These are phyloP conservation scores for Russula sp. DNA, from an alignment of 768 basidiomycete species.

Conservation along the genomic window DNA sequence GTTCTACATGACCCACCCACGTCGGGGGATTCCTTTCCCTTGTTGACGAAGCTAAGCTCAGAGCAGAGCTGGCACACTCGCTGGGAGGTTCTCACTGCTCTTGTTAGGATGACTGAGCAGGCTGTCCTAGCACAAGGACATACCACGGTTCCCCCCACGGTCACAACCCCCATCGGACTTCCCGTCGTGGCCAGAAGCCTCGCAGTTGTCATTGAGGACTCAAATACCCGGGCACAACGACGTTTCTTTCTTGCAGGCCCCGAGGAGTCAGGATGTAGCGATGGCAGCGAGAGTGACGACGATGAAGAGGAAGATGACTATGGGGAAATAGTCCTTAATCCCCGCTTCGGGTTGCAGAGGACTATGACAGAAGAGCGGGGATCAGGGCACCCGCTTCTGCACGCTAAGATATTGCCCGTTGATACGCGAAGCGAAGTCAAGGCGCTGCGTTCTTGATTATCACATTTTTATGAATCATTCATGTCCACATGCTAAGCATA, in stretches of 20 bases:
- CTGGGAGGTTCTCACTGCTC: slow-evolving; percentile 21
- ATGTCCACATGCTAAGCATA: slow-evolving; percentile 9
- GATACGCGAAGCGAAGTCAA: slow-evolving; percentile 1
- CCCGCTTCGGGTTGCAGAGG: slow-evolving; percentile 12
- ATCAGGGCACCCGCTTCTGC: not conserved
- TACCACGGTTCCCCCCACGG: not conserved
- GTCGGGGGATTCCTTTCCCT: not conserved
- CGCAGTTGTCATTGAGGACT: not conserved
- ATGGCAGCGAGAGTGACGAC: slow-evolving; percentile 9
- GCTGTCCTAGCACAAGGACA: not conserved
- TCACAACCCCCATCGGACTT: slow-evolving; percentile 15
- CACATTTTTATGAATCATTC: not conserved
- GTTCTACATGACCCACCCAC: not conserved
- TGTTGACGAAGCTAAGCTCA: slow-evolving; percentile 10
- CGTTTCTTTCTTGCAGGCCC: slow-evolving; percentile 13
- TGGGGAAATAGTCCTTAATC: slow-evolving; percentile 19
- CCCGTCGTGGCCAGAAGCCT: slow-evolving; percentile 14
- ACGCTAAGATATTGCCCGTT: not conserved
- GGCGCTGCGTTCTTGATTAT: not conserved
- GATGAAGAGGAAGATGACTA: slow-evolving; percentile 22
- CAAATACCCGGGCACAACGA: not conserved
- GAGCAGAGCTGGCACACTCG: slow-evolving; percentile 21
- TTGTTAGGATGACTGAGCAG: slow-evolving; percentile 18
- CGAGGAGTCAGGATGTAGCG: not conserved
- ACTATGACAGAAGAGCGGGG: not conserved